These are phyloP conservation scores for Limonium bicolor DNA, from an alignment of 148 eudicot genomes.

Conservation along the genomic window DNA sequence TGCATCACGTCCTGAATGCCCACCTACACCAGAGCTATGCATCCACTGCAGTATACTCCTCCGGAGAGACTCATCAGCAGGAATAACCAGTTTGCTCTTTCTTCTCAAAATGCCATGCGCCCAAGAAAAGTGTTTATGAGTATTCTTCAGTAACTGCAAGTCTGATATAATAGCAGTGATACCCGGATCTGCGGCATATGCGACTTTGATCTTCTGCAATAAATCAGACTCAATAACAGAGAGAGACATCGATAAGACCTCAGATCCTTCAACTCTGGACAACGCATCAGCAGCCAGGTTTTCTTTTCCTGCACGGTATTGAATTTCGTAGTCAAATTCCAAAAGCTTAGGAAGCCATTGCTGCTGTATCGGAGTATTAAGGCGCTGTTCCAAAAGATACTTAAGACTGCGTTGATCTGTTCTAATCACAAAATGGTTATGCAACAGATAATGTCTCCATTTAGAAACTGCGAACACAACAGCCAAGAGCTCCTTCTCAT, in stretches of 20 bases:
- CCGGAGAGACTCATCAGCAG: too few relatives aligned
- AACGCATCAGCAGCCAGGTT: not conserved
- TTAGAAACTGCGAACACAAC: not conserved
- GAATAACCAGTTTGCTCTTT: not conserved
- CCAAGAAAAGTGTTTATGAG: not conserved
- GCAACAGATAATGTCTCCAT: not conserved
- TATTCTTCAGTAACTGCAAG: not conserved
- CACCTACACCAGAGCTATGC: not conserved
- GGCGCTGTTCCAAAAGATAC: not conserved
- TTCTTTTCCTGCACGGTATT: not conserved
- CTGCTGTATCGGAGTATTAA: not conserved
- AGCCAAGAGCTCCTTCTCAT: not conserved
- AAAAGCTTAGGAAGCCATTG: not conserved
- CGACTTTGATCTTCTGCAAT: too few relatives aligned
- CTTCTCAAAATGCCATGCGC: not conserved
- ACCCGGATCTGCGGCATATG: not conserved
- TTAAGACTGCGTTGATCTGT: not conserved
- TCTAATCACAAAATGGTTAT: not conserved
- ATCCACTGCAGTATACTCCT: not conserved
- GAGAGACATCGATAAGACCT: not conserved
- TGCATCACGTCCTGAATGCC: not conserved
- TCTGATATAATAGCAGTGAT: not conserved
- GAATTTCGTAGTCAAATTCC: not conserved
- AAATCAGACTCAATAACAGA: not conserved
- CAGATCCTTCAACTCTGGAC: not conserved